Base-by-base conservation (phyloP, 345 rosid genomes). In the Kandelia obovata region DNA sequence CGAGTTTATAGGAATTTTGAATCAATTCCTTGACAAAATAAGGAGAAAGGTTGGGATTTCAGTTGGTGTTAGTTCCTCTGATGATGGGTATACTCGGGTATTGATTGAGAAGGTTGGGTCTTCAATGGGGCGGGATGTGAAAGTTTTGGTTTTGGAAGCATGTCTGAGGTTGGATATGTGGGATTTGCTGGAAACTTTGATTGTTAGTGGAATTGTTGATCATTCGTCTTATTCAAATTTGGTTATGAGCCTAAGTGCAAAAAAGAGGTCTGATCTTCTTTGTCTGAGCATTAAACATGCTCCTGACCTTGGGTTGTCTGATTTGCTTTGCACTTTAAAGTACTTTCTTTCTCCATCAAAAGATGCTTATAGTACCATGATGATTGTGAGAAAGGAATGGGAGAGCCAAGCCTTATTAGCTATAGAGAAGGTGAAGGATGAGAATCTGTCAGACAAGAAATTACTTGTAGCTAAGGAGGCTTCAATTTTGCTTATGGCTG, bases 401-500 rank as follows among this genome's bases (percentile, higher is more conserved):
- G 92, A 89, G 68, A 83, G 79, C 47, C 82, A 89, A 67, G 91
- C 85, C 63, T 73, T 81, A 71, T 70, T 78, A 62, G 94, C 93
- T 66, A 73, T 86, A 30, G 86, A 82, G 26, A 84, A 76, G 80
- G 86, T 59, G 2, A 78, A 69, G 20, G 75, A 83, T 69, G 71
- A 66, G 72, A 77, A 71, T 58, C 73, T 72, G 17, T 60, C 75
- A 1, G 77, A 73, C 28, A 83, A 78, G 76, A 86, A 85, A 62
- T 68, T 21, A 2, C 71, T 31, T 11, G 20, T 75, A 51, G 93
- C 92, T 16, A 88, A 80, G 77, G 92, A 88, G 66, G 97, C 97
- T 74, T 70, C 90, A 0, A 74, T 89, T 74, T 75, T 89, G 78
- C 87, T 94, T 66, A 91, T 94, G 97, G 60, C 91, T 75, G 97